Base-by-base conservation (phyloP, 495 filamentous ascomycete genomes). In the Lasiosphaeria hispida region DNA sequence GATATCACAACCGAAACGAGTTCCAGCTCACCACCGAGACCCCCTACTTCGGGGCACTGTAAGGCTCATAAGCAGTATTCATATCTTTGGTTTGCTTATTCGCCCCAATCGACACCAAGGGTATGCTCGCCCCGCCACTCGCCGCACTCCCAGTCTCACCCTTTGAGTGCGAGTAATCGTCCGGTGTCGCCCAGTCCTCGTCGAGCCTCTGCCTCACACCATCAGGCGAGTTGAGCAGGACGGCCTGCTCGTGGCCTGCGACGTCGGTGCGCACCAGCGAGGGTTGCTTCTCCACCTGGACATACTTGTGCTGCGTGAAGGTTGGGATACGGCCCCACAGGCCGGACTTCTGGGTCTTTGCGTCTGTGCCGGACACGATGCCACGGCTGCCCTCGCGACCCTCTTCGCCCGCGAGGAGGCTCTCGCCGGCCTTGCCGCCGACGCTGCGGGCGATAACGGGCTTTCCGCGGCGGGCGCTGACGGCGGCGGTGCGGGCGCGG, bases 261-360 rank as follows among this genome's bases (percentile, higher is more conserved):
- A 53, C 41, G 41, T 50, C 42, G 19, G 34, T 35, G 37, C 55
- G 53, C 13, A 53, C 33, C 13, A 65, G 41, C 13, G 55, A 53
- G 15, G 43, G 61, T 37, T 72, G 68, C 44, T 64, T 63, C 42
- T 74, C 71, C 45, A 75, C 52, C 56, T 69, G 68, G 10, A 65
- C 64, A 38, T 77, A 77, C 47, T 66, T 69, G 55, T 72, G 72
- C 3, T 57, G 63, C 9, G 53, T 48, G 56, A 60, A 64, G n/a
- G 62, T 62, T 0, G 62, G 64, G 4, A 70, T 37, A 4, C 60
- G 60, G 17, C 43, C 48, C 17, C 68, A 51, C 1, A 55, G 45
- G 2, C 49, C 52, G 44, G 38, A 48, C 47, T 52, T 30, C 23
- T 30, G 23, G 2, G 23, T 55, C 43, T 52, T n/a, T 4, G 18